Evolutionary conservation across 2,329 filamentous ascomycete species (phyloP).

Genomic region (Cladophialophora yegresii): DNA sequence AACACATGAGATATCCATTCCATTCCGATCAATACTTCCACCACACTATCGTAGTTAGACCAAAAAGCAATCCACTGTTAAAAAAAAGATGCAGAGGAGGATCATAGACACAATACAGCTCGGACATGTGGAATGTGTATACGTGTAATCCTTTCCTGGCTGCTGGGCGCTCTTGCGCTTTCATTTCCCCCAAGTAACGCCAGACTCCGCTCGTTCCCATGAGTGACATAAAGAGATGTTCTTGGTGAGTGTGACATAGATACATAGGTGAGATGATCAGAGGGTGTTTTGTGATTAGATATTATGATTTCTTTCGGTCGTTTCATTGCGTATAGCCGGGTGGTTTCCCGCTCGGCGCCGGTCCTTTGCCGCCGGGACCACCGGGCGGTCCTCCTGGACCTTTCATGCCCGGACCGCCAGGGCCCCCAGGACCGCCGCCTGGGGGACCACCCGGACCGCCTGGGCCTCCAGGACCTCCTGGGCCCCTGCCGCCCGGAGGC

Average conservation of each 20-base stretch:
- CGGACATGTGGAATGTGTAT: slow-evolving; percentile 18
- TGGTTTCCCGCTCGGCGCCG: slow-evolving; percentile 20
- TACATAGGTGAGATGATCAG: slow-evolving; percentile 23
- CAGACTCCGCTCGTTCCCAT: slow-evolving; percentile 33
- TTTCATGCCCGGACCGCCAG: slow-evolving; percentile 18
- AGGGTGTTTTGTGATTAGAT: slow-evolving; percentile 19
- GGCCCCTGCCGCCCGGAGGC: slow-evolving; percentile 31
- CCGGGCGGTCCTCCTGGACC: slow-evolving; percentile 25
- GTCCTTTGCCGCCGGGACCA: slow-evolving; percentile 18
- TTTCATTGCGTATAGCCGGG: slow-evolving; percentile 15
- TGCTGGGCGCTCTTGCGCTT: slow-evolving; percentile 25
- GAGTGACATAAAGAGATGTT: slow-evolving; percentile 28
- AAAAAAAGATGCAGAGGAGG: not conserved
- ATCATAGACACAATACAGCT: not conserved
- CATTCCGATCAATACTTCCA: not conserved
- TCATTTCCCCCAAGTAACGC: slow-evolving; percentile 24
- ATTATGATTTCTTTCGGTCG: slow-evolving; percentile 28
- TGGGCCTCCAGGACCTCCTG: slow-evolving; percentile 28
- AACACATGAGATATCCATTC: slow-evolving; percentile 7
- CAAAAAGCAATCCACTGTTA: not conserved
- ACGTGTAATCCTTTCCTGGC: slow-evolving; percentile 14
- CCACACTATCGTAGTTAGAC: not conserved
- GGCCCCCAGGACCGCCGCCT: slow-evolving; percentile 28
- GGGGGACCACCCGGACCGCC: slow-evolving; percentile 28
- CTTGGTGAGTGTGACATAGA: slow-evolving; percentile 26